Percentiles rank a stretch among this genome's conserved stretches.
phyloP scores from a whole-genome alignment of 2,329 filamentous ascomycete genomes.

The Erysiphe neolycopersici region DNA sequence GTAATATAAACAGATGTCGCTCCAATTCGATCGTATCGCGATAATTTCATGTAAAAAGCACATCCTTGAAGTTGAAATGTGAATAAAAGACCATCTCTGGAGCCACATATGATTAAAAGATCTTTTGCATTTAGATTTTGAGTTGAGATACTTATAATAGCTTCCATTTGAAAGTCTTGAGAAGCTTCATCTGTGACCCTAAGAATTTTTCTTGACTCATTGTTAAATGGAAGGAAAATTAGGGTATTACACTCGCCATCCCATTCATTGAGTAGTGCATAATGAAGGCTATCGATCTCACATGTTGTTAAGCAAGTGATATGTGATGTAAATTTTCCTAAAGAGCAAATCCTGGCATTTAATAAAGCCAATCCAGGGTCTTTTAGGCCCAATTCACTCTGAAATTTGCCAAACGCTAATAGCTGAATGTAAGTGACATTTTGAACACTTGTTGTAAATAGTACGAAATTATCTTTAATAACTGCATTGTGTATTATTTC shows the following conservation, averaged over 20 bases:
- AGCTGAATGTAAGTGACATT: slow-evolving; percentile 4
- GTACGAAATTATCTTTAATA: slow-evolving; percentile 5
- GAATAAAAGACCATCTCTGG: slow-evolving; percentile 10
- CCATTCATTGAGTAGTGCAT: slow-evolving; percentile 6
- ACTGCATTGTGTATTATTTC: slow-evolving; percentile 6
- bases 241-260: slow-evolving; percentile 3
- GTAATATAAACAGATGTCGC: slow-evolving; percentile 7
- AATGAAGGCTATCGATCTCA: slow-evolving; percentile 1
- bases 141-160: slow-evolving; percentile 9
- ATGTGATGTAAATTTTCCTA: slow-evolving; percentile 4
- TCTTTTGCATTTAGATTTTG: background rate
- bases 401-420: slow-evolving; percentile 2
- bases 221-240: slow-evolving; percentile 5
- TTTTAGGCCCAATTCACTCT: slow-evolving; percentile 3
- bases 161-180: slow-evolving; percentile 3
- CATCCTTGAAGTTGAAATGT: slow-evolving; percentile 5
- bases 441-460: slow-evolving; percentile 7
- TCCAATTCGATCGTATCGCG: slow-evolving; percentile 8
- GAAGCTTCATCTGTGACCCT: slow-evolving; percentile 1
- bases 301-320: slow-evolving; percentile 5
- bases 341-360: slow-evolving; percentile 2
- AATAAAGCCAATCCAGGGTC: background rate
- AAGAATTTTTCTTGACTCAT: slow-evolving; percentile 1
- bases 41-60: slow-evolving; percentile 2
- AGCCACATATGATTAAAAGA: slow-evolving; percentile 10